Evolutionary conservation across 2,329 filamentous ascomycete genomes (phyloP), one percentile per base, ranked within the genome.

Genomic region (Calonectria multiphialidica): DNA sequence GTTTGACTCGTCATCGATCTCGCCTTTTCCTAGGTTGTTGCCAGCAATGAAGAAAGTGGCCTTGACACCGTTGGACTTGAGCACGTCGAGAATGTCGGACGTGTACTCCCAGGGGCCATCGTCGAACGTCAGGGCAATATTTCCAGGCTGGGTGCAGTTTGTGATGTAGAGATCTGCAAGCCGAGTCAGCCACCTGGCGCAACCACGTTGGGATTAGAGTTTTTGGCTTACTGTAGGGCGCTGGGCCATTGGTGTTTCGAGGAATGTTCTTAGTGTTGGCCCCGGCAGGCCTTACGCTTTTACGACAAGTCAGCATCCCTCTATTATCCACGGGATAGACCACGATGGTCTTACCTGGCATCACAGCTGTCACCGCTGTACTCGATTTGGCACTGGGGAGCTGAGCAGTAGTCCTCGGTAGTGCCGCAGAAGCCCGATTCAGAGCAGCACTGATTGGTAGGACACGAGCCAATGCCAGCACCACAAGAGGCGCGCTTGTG

Each of bases 71-170:
- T 84, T 62, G 62, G 80, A 79, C 16, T 75, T 64, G 5, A 86
- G 81, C 4, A 84, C 71, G 71, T 86, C 77, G 3, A 89, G 83
- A 2, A 88, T 80, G 40, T 81, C 76, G 15, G 80, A 74, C 0
- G 87, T 89, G 61, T 84, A 87, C 3, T 74, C 69, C 59, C 81
- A 87, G 0, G 87, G 86, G 0, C 86, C 86, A 67, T 88, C 86
- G 66, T 88, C 87, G 65, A 83, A 87, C 0, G 86, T 87, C 62
- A 88, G 75, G 0, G 86, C 86, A 70, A 86, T 82, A n/a, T 79
- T 82, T 0, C 82, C 83, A 0, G 83, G 78, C 2, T 71, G 68
- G 1, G 79, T 78, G 63, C 84, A 85, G 6, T 78, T 76, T 65
- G 81, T 82, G 72, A 93, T 90, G 28, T 47, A 47, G 44, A 47